Conservation (phyloP, 2,329 filamentous ascomycete genomes). For the Neonectria magnoliae region DNA sequence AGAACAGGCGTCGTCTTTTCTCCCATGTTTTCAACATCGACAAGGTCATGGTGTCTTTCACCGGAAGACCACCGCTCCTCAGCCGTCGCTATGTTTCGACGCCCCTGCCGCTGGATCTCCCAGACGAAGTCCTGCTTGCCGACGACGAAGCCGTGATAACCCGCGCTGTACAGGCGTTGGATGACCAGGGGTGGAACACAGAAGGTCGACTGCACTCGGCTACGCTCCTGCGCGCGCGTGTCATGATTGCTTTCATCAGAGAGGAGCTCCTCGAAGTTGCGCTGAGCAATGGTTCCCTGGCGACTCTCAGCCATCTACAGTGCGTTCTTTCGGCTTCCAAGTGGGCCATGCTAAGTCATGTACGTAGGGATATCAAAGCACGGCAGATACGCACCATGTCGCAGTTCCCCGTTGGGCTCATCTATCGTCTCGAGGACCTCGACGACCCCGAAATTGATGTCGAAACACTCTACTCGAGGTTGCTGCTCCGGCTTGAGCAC, state of each 20-base stretch:
- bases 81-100: conserved; percentile 63
- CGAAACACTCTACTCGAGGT: conserved; percentile 52
- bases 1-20: conserved; percentile 47
- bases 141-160: conserved; percentile 46
- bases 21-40: conserved; percentile 55
- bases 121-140: conserved; percentile 58
- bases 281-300: conserved; percentile 47
- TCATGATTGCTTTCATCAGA: conserved; percentile 59
- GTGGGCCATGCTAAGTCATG: conserved; percentile 3
- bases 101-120: conserved; percentile 64
- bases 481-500: conserved; percentile 60
- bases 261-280: conserved; percentile 70
- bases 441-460: conserved; percentile 44
- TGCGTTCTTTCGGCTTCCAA: conserved; percentile 4
- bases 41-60: conserved; percentile 61
- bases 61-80: conserved; percentile 64
- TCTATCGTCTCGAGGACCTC: conserved; percentile 51
- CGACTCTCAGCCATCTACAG: conserved; percentile 33
- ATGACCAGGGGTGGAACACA: conserved; percentile 63
- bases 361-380: conserved; percentile 50
- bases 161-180: conserved; percentile 46
- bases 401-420: conserved; percentile 52
- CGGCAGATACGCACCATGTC: conserved; percentile 46
- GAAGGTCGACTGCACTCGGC: conserved; percentile 53
- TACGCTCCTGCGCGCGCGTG: conserved; percentile 58